Conservation (phyloP, 2,329 filamentous ascomycete genomes). For the Apiospora hydei region DNA sequence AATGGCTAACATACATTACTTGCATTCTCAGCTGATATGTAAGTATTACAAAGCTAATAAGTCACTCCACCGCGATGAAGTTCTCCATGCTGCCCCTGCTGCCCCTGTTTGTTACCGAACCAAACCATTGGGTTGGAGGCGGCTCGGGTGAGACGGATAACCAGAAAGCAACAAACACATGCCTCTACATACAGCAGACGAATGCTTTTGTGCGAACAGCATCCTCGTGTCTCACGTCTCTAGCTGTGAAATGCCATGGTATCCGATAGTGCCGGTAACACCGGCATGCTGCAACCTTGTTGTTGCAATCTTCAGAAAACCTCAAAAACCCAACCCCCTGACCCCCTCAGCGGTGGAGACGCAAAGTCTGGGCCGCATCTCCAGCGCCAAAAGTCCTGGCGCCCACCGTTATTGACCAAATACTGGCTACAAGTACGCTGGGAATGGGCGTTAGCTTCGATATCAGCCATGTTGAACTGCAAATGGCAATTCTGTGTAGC, state of each 20-base stretch:
- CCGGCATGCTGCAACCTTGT: slow-evolving; percentile 10
- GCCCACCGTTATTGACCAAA: neutral
- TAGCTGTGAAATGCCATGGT: neutral
- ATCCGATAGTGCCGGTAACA: slow-evolving; percentile 5
- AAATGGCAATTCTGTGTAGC: neutral
- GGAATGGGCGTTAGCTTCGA: neutral
- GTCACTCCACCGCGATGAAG: neutral
- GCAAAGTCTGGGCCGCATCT: neutral
- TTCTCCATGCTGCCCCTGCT: neutral
- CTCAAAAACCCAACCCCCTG: neutral
- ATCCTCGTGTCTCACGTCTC: neutral
- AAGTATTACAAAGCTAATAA: neutral
- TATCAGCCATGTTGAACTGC: neutral
- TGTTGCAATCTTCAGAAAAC: neutral
- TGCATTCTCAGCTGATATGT: neutral
- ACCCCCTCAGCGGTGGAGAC: neutral
- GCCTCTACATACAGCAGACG: too few relatives aligned
- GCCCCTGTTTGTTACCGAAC: slow-evolving; percentile 4
- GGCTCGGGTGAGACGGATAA: slow-evolving; percentile 7
- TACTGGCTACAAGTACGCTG: neutral
- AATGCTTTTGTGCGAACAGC: neutral
- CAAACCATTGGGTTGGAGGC: slow-evolving; percentile 7
- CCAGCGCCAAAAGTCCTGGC: neutral
- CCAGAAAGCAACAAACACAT: too few relatives aligned
- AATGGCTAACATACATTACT: neutral